Evolutionary conservation across 305 asterid genomes (phyloP).

Genomic region (Fraxinus angustifolia): DNA sequence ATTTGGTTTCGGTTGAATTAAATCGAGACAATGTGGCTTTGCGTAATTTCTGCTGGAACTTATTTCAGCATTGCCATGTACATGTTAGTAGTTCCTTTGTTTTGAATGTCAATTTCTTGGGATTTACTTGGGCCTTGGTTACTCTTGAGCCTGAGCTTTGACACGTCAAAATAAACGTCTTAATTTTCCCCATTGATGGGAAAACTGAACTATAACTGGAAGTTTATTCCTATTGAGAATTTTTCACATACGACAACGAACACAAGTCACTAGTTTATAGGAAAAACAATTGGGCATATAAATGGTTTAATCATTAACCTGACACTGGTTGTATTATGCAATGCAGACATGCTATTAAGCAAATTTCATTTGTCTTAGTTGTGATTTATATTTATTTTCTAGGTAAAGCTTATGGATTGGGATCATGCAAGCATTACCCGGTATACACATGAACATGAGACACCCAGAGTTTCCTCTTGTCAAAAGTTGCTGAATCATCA

Average conservation of each 20-base stretch:
- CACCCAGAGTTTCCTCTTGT: neutral
- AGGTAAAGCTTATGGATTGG: neutral
- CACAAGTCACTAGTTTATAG: neutral
- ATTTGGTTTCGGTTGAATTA: constrained; percentile 82
- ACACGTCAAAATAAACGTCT: neutral
- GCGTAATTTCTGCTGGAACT: constrained; percentile 27
- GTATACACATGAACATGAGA: neutral
- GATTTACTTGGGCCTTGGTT: neutral
- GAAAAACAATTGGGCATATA: neutral
- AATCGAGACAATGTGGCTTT: constrained; percentile 4
- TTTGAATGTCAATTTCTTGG: neutral
- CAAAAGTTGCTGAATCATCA: neutral
- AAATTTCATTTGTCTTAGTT: neutral
- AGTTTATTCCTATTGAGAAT: neutral
- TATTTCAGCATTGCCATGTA: constrained; percentile 39
- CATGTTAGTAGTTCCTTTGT: constrained; percentile 30
- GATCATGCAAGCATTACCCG: neutral
- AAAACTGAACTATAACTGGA: neutral
- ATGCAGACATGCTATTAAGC: neutral
- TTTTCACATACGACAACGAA: neutral
- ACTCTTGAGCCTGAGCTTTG: neutral
- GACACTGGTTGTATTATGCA: neutral
- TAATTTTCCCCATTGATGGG: constrained; percentile 5
- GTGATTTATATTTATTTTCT: neutral
- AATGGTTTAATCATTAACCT: neutral